phyloP scores from a whole-genome alignment of 306 rosid genomes.

The Sicyos edulis region DNA sequence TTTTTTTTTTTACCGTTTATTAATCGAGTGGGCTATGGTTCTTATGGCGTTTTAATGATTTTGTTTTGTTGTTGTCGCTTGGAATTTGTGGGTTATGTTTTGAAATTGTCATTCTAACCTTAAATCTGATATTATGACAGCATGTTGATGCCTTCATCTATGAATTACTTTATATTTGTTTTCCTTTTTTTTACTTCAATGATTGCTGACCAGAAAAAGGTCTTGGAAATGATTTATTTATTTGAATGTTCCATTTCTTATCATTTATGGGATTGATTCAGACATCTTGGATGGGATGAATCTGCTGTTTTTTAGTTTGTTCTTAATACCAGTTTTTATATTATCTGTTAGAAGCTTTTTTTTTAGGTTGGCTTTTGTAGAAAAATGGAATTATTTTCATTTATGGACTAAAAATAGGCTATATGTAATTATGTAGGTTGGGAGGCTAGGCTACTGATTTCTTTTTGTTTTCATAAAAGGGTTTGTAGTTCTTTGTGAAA shows the following conservation, averaged over 20 bases:
- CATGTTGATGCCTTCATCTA: constrained; percentile 18
- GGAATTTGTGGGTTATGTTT: constrained; percentile 17
- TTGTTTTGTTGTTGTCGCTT: constrained; percentile 29
- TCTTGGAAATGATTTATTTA: constrained; percentile 12
- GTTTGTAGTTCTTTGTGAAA: not conserved
- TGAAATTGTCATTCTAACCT: constrained; percentile 18
- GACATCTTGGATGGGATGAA: not conserved
- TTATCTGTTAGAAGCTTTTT: not conserved
- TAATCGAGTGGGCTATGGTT: constrained; percentile 18
- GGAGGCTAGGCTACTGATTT: not conserved
- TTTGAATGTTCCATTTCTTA: not conserved
- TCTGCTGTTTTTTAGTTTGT: constrained; percentile 6
- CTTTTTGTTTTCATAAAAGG: not conserved
- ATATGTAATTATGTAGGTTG: constrained; percentile 9
- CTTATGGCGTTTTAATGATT: constrained; percentile 33
- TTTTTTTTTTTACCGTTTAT: not conserved
- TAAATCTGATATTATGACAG: constrained; percentile 9
- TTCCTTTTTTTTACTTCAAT: constrained; percentile 8
- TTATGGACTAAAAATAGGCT: not conserved
- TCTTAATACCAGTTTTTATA: not conserved
- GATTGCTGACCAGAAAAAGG: constrained; percentile 15
- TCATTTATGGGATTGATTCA: not conserved
- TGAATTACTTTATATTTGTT: constrained; percentile 25
- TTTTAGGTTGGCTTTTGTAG: not conserved
- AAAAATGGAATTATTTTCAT: not conserved